Conservation (phyloP, 2,329 filamentous ascomycete genomes). For the Diaporthe sp. region DNA sequence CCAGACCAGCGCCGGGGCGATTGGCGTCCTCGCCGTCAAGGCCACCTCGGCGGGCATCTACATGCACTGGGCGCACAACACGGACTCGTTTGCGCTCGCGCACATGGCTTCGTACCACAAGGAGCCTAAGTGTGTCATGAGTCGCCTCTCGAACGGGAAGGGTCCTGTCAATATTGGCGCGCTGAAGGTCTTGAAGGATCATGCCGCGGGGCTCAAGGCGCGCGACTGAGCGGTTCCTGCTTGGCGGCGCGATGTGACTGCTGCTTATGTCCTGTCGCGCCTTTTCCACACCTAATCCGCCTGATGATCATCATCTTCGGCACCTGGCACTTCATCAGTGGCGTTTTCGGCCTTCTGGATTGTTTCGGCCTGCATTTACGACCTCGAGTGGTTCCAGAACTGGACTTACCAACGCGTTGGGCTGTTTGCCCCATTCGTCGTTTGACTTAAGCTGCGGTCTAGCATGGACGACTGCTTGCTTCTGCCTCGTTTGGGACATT, state of each 20-base stretch:
- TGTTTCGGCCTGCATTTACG: neutral
- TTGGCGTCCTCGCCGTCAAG: conserved; percentile 92
- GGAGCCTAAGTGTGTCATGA: conserved; percentile 88
- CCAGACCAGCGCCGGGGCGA: conserved; percentile 86
- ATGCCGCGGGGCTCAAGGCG: neutral
- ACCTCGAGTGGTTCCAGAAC: neutral
- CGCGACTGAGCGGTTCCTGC: neutral
- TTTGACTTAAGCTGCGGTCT: neutral
- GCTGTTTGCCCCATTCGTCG: neutral
- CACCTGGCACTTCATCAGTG: neutral
- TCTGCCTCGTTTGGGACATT: neutral
- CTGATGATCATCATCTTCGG: neutral
- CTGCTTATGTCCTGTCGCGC: too few species aligned
- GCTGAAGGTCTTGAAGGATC: conserved; percentile 58
- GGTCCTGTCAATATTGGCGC: conserved; percentile 65
- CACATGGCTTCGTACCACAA: conserved; percentile 87
- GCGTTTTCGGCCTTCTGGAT: neutral
- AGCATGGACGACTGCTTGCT: conserved; percentile 8
- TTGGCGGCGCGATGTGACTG: neutral
- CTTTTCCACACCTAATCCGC: neutral
- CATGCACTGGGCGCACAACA: conserved; percentile 96
- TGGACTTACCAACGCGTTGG: neutral
- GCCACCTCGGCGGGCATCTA: conserved; percentile 82
- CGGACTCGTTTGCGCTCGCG: conserved; percentile 87
- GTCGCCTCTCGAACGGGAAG: conserved; percentile 72